Base-by-base conservation (phyloP, 2,329 filamentous ascomycete genomes). In the Xylaria sp. region DNA sequence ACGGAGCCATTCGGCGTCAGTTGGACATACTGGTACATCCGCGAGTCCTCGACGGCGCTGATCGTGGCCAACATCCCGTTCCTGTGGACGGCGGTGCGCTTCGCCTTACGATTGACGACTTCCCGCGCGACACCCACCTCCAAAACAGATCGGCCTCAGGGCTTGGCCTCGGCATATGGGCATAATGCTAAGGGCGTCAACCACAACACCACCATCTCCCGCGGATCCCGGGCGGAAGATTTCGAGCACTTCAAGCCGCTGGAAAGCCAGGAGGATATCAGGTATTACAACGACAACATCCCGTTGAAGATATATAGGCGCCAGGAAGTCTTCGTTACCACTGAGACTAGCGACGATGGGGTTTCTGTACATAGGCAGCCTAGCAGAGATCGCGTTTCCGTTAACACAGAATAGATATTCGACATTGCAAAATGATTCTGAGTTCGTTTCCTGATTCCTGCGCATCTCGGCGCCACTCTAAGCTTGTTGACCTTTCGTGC, bases 11-110 rank as follows among this genome's bases (percentile, higher is more conserved):
- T 76, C 58, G 81, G 79, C 9, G 72, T 66, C 23, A 71, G 76
- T 16, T 84, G 82, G 82, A 81, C 79, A 2, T 81, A 79, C 62
- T 84, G 82, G 82, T 84, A 84, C 72, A 81, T 83, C 59, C 81
- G 82, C 37, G 82, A 84, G 69, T 82, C 82, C 0, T 83, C 82
- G 0, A 83, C 82, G 3, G 81, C 82, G n/a, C 76, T 84, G 47
- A 82, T 84, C 71, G 78, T 81, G 13, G 76, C 82, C 53, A 84
- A 84, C 59, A 78, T 84, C 3, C 82, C 82, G 8, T 76, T 82
- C 13, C 81, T 80, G 0, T 84, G 82, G 82, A 81, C 81, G 0
- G 73, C 83, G 2, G 71, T 82, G n/a, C 82, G 81, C 32, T 77
- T 78, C 5, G 66, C 79, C 35, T 81, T 83, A 72, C 72, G 77